Base-by-base conservation (phyloP, 2,329 filamentous ascomycete species). In the Botrytis tulipae region DNA sequence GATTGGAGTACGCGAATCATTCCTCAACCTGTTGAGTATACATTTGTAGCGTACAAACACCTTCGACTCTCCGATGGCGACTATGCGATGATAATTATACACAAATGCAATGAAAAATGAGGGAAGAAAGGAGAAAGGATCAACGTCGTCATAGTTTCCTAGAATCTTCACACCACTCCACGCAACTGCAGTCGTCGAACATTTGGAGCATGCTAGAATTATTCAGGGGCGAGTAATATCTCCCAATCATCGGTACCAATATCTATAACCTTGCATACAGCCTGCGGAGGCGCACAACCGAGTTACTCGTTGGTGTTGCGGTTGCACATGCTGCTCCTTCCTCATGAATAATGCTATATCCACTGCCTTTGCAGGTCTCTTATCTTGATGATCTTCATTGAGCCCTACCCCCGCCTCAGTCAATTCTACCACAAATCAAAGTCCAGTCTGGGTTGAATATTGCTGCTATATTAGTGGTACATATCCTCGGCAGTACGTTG, bases 211-310 rank as follows among this genome's bases (percentile, higher is more conserved):
- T 29, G 22, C 62, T 66, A 48, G 7, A 48, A 9, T 48, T 68
- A 16, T 22, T 29, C n/a, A 37, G 65, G 65, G 65, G 20, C 35
- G 46, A 68, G 37, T 54, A 18, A 54, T 42, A 20, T 54, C 25
- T 40, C 46, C 32, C 65, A 67, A 51, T n/a, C 37, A 67, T 67
- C 46, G 25, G 25, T 68, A 68, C 65, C 46, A 46, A 68, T 2
- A 40, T 68, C 18, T 68, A 40, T 29, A 12, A 54, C 46, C 65
- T 68, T 29, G 35, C 66, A 69, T 69, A 69, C 18, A 69, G 57
- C 35, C 66, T 57, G 51, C 51, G 48, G 48, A 69, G 14, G 66
- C 54, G 25, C 48, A 69, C 37, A 44, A 9, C 18, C 37, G 37
- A 37, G 25, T 29, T 16, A 54, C 32, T 40, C 35, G 48, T 40